Conservation (phyloP, 2,329 filamentous ascomycete species). For the Diaporthe sp. region DNA sequence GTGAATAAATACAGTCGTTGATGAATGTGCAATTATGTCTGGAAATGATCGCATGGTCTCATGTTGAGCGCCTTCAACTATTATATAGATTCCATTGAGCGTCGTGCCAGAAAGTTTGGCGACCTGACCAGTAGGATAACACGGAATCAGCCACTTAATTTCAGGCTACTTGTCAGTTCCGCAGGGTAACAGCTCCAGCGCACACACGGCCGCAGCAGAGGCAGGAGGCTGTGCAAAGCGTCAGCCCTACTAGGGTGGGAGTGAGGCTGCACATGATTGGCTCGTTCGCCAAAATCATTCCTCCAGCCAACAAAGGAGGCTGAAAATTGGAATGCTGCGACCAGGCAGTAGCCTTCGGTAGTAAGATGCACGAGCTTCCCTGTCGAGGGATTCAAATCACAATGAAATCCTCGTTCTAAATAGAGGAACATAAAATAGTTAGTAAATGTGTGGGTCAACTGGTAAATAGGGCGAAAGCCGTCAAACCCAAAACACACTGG, state of each 20-base stretch:
- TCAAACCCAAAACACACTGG: background rate
- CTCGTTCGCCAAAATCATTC: conserved; percentile 13
- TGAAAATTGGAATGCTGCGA: background rate
- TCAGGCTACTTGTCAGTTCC: background rate
- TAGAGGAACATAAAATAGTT: background rate
- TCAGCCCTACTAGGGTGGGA: background rate
- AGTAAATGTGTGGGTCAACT: background rate
- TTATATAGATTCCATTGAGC: background rate
- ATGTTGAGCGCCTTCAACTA: background rate
- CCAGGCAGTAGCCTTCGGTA: background rate
- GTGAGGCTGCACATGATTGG: conserved; percentile 14
- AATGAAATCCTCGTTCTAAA: background rate
- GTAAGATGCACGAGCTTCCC: background rate
- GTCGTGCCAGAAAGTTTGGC: background rate
- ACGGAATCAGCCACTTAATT: background rate
- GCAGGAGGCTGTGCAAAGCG: background rate
- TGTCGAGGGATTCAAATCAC: background rate
- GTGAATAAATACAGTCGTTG: too few species aligned
- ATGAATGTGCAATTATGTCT: background rate
- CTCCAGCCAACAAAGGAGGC: background rate
- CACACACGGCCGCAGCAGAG: background rate
- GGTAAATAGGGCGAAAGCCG: background rate
- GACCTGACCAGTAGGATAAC: conserved; percentile 17
- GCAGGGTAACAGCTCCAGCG: background rate
- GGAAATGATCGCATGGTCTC: background rate